A percentile compares a stretch with the other conserved stretches of the same genome.
Evolutionary conservation across 805 yeast species (phyloP).

Genomic region (Ogataea paradorogensis): DNA sequence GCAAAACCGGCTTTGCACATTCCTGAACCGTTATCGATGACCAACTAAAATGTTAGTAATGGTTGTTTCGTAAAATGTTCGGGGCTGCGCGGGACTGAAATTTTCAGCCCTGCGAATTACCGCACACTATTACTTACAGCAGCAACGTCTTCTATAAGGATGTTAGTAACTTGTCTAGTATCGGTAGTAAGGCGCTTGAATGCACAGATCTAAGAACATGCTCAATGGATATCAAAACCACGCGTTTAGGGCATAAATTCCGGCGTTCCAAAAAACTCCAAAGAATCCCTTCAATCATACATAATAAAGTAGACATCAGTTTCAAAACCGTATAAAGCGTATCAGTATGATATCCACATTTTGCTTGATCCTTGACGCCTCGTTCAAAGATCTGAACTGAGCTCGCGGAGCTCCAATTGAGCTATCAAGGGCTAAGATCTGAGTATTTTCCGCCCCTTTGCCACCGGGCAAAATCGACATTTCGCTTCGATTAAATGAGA

Average conservation of each 20-base stretch:
- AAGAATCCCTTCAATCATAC: too few species aligned
- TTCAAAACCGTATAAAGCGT: too few species aligned
- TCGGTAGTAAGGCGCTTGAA: background rate
- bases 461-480: slow-evolving; percentile 10
- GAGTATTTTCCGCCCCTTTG: slow-evolving; percentile 2
- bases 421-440: background rate
- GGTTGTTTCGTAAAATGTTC: background rate
- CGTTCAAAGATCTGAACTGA: too few species aligned
- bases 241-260: too few species aligned
- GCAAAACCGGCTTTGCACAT: slow-evolving; percentile 99
- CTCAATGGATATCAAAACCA: too few species aligned
- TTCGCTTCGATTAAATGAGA: background rate
- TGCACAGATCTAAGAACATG: too few species aligned
- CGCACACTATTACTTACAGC: slow-evolving; percentile 36
- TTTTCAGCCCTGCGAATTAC: slow-evolving; percentile 3
- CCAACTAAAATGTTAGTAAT: slow-evolving; percentile 43
- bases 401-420: too few species aligned
- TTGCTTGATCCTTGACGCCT: too few species aligned
- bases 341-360: too few species aligned
- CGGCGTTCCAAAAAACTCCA: too few species aligned
- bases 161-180: slow-evolving; percentile 26
- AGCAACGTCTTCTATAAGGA: slow-evolving; percentile 43
- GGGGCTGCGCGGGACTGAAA: slow-evolving; percentile 2
- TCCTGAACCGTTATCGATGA: slow-evolving; percentile 99
- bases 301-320: too few species aligned